Evolutionary conservation across 257 asterid species (phyloP).

Genomic region (Solanum pinnatisectum): DNA sequence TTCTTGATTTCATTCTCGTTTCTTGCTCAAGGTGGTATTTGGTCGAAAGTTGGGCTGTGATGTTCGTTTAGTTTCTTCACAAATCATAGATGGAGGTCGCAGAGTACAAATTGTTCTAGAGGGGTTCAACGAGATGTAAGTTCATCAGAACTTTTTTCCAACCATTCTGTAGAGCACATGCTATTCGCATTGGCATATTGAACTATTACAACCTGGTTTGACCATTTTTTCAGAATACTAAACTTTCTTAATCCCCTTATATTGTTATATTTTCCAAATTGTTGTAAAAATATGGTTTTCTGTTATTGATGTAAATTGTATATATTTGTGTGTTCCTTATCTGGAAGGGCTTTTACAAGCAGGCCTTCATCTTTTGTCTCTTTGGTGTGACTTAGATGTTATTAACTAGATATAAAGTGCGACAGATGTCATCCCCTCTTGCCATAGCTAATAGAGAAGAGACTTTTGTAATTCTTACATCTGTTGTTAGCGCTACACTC

Average conservation of each 20-base stretch:
- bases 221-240: not conserved
- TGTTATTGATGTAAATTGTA: not conserved
- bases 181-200: not conserved
- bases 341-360: not conserved
- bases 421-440: not conserved
- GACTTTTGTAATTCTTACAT: not conserved
- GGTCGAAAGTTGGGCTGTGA: conserved; percentile 17
- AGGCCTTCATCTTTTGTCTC: not conserved
- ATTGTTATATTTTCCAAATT: not conserved
- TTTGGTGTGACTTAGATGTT: not conserved
- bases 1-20: not conserved
- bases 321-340: not conserved
- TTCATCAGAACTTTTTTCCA: not conserved
- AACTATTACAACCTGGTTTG: not conserved
- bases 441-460: not conserved
- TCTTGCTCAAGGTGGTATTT: conserved; percentile 20
- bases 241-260: not conserved
- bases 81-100: conserved; percentile 14
- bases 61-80: conserved; percentile 15
- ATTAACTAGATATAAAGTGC: not conserved
- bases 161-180: not conserved
- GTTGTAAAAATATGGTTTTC: not conserved
- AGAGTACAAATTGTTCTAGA: conserved; percentile 12
- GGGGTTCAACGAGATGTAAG: conserved; percentile 13
- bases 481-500: not conserved